These are phyloP conservation scores for Flueggea neowawraea DNA, from an alignment of 441 rosid species.

Conservation along the genomic window DNA sequence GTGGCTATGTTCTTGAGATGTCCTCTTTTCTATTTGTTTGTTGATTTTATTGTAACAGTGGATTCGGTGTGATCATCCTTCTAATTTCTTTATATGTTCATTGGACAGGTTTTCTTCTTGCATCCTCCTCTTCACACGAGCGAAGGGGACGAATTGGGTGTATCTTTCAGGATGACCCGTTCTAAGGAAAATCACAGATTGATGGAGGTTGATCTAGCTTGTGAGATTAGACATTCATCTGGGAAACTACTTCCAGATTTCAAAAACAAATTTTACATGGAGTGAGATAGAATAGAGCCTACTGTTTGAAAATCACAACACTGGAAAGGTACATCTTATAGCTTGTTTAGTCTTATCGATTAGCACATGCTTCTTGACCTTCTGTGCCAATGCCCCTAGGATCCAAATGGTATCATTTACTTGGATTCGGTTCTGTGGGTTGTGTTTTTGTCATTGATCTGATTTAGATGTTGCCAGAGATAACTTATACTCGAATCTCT, in stretches of 20 bases:
- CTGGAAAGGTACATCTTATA: slow-evolving; percentile 15
- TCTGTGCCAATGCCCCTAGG: too few relatives aligned
- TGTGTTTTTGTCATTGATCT: too few relatives aligned
- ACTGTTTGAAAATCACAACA: slow-evolving; percentile 1
- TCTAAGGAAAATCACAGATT: slow-evolving; percentile 85
- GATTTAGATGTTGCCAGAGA: too few relatives aligned
- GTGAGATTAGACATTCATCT: slow-evolving; percentile 53
- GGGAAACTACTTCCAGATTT: slow-evolving; percentile 45
- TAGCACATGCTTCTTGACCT: neutral
- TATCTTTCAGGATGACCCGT: slow-evolving; percentile 75
- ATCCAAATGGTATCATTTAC: too few relatives aligned
- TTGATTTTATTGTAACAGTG: neutral
- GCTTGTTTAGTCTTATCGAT: slow-evolving; percentile 8
- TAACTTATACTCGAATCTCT: too few relatives aligned
- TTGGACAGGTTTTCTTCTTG: slow-evolving; percentile 72
- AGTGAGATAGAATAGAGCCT: slow-evolving; percentile 44
- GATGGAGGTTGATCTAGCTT: slow-evolving; percentile 78
- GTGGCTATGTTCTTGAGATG: neutral
- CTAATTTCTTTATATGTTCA: slow-evolving; percentile 9
- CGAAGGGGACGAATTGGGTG: slow-evolving; percentile 56
- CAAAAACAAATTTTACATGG: slow-evolving; percentile 62
- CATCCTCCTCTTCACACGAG: slow-evolving; percentile 46
- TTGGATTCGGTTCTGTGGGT: too few relatives aligned
- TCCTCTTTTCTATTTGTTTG: neutral
- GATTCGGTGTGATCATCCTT: slow-evolving; percentile 5